A percentile compares a stretch with the other conserved stretches of the same genome.
Conservation (phyloP, 768 basidiomycete species). For the Pholiota molesta region DNA sequence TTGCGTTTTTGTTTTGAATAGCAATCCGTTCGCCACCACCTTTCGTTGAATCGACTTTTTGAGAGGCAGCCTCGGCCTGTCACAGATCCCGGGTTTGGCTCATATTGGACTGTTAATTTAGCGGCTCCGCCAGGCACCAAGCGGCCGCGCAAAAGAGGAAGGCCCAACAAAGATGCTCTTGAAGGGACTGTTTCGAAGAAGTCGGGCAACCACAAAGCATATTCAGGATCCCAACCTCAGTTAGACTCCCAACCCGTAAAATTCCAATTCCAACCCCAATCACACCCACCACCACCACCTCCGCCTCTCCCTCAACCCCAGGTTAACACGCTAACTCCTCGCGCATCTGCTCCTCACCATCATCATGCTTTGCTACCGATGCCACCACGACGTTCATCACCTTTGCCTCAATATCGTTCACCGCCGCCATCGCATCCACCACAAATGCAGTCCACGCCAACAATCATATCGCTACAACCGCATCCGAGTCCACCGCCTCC, state of each 20-base stretch:
- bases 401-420: conserved; percentile 3
- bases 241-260: conserved; percentile 21
- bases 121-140: conserved; percentile 86
- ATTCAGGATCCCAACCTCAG: conserved; percentile 14
- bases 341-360: conserved; percentile 2
- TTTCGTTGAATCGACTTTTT: conserved; percentile 81
- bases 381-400: not conserved
- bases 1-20: conserved; percentile 29
- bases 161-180: conserved; percentile 49
- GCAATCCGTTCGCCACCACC: conserved; percentile 89
- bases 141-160: conserved; percentile 79
- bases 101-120: conserved; percentile 90
- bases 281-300: conserved; percentile 28
- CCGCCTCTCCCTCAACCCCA: conserved; percentile 28
- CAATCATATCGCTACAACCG: not conserved
- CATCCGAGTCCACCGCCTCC: not conserved
- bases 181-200: conserved; percentile 21
- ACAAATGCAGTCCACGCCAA: conserved; percentile 7
- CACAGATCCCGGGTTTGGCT: conserved; percentile 85
- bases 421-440: conserved; percentile 3
- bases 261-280: conserved; percentile 30
- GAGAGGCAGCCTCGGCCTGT: conserved; percentile 82
- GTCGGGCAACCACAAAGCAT: not conserved
- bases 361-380: conserved; percentile 1
- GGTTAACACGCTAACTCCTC: conserved; percentile 23